Base-by-base conservation (phyloP, 345 rosid species). In the Syzygium aromaticum region DNA sequence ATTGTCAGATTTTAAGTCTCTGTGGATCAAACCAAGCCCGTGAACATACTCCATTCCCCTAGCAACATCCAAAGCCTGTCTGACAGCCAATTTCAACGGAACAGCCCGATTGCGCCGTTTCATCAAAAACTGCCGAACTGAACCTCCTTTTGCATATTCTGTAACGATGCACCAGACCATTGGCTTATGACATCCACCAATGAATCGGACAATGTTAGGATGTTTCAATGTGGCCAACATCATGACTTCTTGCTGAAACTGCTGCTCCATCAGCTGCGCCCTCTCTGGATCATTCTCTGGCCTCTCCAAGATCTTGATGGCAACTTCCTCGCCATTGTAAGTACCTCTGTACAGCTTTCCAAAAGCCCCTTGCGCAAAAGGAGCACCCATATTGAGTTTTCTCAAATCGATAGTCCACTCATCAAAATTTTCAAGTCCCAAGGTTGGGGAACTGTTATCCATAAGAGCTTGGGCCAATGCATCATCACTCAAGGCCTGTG, bases 151-250 rank as follows among this genome's bases (percentile, higher is more conserved):
- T 40, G 92, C 93, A 88, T 92, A 92, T 52, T 92, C 93, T 2
- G 93, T 92, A 30, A 92, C 93, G 25, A 92, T 92, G 90, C 93
- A 92, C 93, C 93, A 92, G 10, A 92, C 92, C 86, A 89, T 87
- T 16, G 92, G 92, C 86, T 92, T 92, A 40, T 90, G 86, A 84
- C 93, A 92, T 17, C 86, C 92, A 57, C 93, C 93, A n/a, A 91
- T 90, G 43, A 92, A 92, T 25, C 91, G 87, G 84, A 92, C 93
- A 16, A 90, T 90, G 88, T 92, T 92, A 27, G 90, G 90, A 85
- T 92, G 92, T 63, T 86, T 90, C 51, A 92, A 88, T 8, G 90
- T 90, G 15, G 93, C 91, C 78, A 92, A 84, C 93, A 92, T 92
- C 88, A 86, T 90, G 73, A 92, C 92, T 89, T 92, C 92, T 83